These are phyloP conservation scores for Achaetomium macrosporum DNA, from an alignment of 2,329 filamentous ascomycete genomes.

Conservation along the genomic window DNA sequence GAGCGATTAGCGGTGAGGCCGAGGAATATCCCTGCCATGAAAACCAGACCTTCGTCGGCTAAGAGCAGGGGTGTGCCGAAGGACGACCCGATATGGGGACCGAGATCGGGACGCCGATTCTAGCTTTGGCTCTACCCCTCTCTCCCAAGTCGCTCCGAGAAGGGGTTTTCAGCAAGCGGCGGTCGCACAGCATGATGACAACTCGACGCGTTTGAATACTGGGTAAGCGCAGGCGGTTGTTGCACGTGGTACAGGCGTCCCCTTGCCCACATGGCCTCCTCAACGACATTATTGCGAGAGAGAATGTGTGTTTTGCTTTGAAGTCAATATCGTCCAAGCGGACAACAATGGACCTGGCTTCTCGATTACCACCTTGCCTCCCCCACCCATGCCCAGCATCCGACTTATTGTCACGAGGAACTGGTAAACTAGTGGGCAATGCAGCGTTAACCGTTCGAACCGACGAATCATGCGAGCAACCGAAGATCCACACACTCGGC, in stretches of 20 bases:
- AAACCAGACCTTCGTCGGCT: neutral
- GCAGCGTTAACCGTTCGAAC: constrained; percentile 7
- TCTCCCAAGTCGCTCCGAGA: constrained; percentile 14
- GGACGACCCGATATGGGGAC: constrained; percentile 3
- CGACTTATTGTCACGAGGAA: constrained; percentile 14
- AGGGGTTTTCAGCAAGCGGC: constrained; percentile 1
- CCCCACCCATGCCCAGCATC: neutral
- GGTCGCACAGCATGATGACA: constrained; percentile 21
- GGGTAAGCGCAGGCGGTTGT: constrained; percentile 22
- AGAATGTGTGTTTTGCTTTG: neutral
- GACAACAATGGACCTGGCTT: neutral
- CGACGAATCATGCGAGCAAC: constrained; percentile 25
- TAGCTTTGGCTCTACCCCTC: constrained; percentile 16
- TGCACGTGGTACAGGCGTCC: constrained; percentile 22
- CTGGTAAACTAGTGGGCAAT: constrained; percentile 16
- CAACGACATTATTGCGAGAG: neutral
- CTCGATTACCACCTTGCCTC: neutral
- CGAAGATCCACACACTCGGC: constrained; percentile 18
- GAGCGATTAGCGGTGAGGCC: neutral
- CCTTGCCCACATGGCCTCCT: constrained; percentile 3
- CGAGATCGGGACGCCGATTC: constrained; percentile 24
- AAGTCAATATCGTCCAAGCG: neutral
- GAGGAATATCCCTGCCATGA: neutral
- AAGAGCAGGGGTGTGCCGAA: neutral
- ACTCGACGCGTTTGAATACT: constrained; percentile 16